Evolutionary conservation across 2,329 filamentous ascomycete species (phyloP).

Genomic region (Trichoderma cornu-damae): DNA sequence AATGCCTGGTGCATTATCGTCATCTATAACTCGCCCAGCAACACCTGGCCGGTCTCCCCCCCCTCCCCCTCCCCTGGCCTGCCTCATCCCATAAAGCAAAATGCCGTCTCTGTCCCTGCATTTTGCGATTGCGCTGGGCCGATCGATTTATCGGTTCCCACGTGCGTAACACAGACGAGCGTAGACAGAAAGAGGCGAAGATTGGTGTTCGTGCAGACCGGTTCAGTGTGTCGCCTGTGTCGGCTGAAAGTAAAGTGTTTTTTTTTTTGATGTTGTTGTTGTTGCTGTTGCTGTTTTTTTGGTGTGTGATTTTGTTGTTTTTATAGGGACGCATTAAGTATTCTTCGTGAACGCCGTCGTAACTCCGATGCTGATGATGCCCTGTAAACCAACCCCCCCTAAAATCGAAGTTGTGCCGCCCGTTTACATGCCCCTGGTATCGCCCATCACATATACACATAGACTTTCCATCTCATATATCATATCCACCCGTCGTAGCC

Average conservation of each 20-base stretch:
- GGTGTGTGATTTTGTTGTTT: neutral
- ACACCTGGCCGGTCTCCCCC: neutral
- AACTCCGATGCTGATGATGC: slow-evolving; percentile 35
- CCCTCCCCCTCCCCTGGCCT: too few species aligned
- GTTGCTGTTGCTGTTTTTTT: too few species aligned
- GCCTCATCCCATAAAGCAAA: neutral
- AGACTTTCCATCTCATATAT: slow-evolving; percentile 11
- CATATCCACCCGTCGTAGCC: slow-evolving; percentile 2
- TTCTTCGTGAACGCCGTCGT: slow-evolving; percentile 21
- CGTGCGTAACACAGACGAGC: neutral
- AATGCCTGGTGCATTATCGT: slow-evolving; percentile 4
- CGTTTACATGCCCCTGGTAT: slow-evolving; percentile 15
- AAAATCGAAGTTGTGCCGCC: slow-evolving; percentile 16
- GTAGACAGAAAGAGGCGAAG: neutral
- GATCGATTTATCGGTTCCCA: neutral
- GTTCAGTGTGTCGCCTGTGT: neutral
- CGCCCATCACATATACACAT: slow-evolving; percentile 23
- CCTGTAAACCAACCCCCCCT: slow-evolving; percentile 17
- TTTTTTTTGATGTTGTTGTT: too few species aligned
- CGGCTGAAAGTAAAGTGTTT: neutral
- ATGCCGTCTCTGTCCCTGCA: neutral
- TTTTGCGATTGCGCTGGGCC: neutral
- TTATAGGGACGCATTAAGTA: slow-evolving; percentile 12
- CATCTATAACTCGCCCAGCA: slow-evolving; percentile 6
- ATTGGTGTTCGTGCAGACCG: neutral